A percentile compares a stretch with the other conserved stretches of the same genome.
Conservation (phyloP, 2,329 filamentous ascomycete species). For the Colletotrichum zoysiae region DNA sequence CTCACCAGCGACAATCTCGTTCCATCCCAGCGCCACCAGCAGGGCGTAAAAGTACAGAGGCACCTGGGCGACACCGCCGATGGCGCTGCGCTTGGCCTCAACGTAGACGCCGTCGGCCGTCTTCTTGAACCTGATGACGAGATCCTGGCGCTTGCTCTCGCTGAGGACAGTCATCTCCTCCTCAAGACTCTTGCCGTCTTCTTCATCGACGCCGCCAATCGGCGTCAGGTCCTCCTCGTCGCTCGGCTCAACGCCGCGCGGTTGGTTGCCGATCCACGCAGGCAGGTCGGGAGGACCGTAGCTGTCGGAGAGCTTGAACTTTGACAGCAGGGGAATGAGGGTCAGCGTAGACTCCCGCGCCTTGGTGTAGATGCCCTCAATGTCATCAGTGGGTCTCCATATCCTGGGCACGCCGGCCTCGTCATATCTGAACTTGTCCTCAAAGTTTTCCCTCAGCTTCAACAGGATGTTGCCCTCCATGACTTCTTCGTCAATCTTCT, state of each 20-base stretch:
- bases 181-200: slow-evolving; percentile 92
- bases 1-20: slow-evolving; percentile 94
- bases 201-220: slow-evolving; percentile 94
- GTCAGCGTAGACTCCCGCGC: slow-evolving; percentile 92
- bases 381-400: slow-evolving; percentile 96
- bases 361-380: slow-evolving; percentile 93
- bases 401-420: slow-evolving; percentile 94
- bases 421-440: slow-evolving; percentile 99
- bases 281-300: slow-evolving; percentile 84
- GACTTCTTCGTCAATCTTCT: slow-evolving; percentile 95
- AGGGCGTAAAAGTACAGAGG: slow-evolving; percentile 95
- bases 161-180: slow-evolving; percentile 97
- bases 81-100: slow-evolving; percentile 95
- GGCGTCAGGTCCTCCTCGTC: slow-evolving; percentile 92
- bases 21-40: slow-evolving; percentile 95
- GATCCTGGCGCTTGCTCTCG: slow-evolving; percentile 89
- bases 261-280: slow-evolving; percentile 84
- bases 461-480: slow-evolving; percentile 97
- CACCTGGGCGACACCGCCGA: slow-evolving; percentile 93
- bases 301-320: slow-evolving; percentile 83
- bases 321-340: slow-evolving; percentile 88
- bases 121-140: slow-evolving; percentile 97
- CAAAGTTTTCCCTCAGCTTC: slow-evolving; percentile 97
- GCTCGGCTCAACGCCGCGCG: slow-evolving; percentile 78
- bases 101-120: slow-evolving; percentile 97